Evolutionary conservation across 495 filamentous ascomycete genomes (phyloP), one percentile per base, ranked within the genome.

Genomic region (Terfezia claveryi): DNA sequence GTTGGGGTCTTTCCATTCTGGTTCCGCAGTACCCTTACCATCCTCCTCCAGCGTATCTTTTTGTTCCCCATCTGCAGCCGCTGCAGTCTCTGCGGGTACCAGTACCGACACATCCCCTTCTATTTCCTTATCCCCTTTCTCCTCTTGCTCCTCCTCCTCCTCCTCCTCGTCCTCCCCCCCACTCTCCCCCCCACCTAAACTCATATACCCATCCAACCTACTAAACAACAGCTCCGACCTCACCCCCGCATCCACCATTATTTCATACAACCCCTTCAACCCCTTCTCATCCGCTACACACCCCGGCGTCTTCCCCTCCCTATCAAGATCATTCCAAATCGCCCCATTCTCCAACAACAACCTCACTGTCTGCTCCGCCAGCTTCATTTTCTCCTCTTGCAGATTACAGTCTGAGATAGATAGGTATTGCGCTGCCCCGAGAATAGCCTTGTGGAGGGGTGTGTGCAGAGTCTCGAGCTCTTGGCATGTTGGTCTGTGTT

Each of bases 301-400:
- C 1, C 86, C 91, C 0, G 91, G 89, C 12, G 92, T 98, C 73
- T 96, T 87, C 55, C 82, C 74, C 49, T 83, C 79, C 38, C 71
- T 68, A 61, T 96, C 86, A 4, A 98, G 71, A 66, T 94, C 87
- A 68, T 98, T 98, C 91, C 91, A 98, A 54, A 96, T 94, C 6
- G 85, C 92, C 2, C 91, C 91, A 64, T 84, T 79, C 61, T 87
- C 72, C 53, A 98, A 72, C 23, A 98, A 71, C 60, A 92, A 76
- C 54, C 74, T 74, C 14, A 95, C 73, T 0, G 81, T 86, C 53
- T 79, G 72, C 38, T 68, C 73, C 49, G 76, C 82, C 10, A 71
- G 70, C 49, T 81, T 72, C 9, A 80, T 62, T 36, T 70, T 64
- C 16, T 73, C 63, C 14, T 71, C 61, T 27, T 68, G 62, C 2